Percentiles rank a stretch among this genome's conserved stretches.
Conservation (phyloP, 352 stramenopile species). For the Phytophthora multivora region DNA sequence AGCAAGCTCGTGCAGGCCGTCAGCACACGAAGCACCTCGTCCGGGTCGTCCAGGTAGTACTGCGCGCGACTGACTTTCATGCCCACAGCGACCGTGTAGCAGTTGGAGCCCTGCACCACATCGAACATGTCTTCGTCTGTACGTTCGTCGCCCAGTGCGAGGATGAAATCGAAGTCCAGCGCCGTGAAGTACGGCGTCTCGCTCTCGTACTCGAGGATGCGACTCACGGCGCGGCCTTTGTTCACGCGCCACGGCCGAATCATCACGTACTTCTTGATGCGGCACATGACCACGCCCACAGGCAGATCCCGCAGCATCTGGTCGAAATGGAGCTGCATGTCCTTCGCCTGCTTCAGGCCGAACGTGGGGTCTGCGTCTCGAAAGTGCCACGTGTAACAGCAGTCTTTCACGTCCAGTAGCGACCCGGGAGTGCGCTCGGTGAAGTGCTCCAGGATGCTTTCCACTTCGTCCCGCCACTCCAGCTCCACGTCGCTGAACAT, state of each 20-base stretch:
- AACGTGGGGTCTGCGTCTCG: constrained; percentile 85
- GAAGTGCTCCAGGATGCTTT: constrained; percentile 87
- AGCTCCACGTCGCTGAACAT: constrained; percentile 85
- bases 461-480: constrained; percentile 78
- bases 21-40: constrained; percentile 78
- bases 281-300: constrained; percentile 87
- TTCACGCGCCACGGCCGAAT: constrained; percentile 88
- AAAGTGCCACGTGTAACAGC: constrained; percentile 90
- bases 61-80: constrained; percentile 89
- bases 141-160: constrained; percentile 84
- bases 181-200: constrained; percentile 77
- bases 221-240: constrained; percentile 84
- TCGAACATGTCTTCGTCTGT: constrained; percentile 93
- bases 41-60: constrained; percentile 82
- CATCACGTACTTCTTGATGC: constrained; percentile 90
- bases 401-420: constrained; percentile 85
- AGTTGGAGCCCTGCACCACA: constrained; percentile 88
- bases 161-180: constrained; percentile 86
- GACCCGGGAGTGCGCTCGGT: constrained; percentile 88
- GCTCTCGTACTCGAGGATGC: constrained; percentile 84
- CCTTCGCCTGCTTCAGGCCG: constrained; percentile 86
- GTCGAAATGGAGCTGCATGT: constrained; percentile 90
- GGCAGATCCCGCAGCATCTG: constrained; percentile 88
- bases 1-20: constrained; percentile 70
- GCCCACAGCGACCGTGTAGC: constrained; percentile 88